phyloP scores from a whole-genome alignment of 2,329 filamentous ascomycete species.

The Exophiala sp. region DNA sequence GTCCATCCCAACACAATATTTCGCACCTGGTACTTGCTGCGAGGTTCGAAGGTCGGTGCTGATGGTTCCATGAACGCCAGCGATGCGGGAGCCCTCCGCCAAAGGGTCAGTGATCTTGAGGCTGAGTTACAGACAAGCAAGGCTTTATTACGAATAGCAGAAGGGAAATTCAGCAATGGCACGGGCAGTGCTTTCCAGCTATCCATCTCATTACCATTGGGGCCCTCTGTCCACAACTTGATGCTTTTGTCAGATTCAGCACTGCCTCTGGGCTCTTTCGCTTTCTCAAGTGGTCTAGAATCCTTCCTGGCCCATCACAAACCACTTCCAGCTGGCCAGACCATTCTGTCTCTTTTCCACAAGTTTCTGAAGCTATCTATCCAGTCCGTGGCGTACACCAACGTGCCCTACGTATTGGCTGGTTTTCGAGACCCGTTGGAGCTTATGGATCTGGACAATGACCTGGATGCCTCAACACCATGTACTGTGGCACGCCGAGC shows the following conservation, averaged over 20 bases:
- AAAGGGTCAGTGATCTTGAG: conserved; percentile 46
- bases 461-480: conserved; percentile 60
- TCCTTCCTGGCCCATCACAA: conserved; percentile 60
- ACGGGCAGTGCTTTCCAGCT: background rate
- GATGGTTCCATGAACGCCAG: conserved; percentile 14
- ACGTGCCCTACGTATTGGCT: conserved; percentile 58
- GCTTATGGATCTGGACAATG: conserved; percentile 57
- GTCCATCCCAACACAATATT: background rate
- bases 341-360: conserved; percentile 46
- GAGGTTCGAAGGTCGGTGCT: background rate
- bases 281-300: conserved; percentile 62
- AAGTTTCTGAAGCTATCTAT: conserved; percentile 57
- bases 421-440: conserved; percentile 50
- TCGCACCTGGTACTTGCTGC: background rate
- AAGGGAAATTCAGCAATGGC: conserved; percentile 6
- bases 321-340: conserved; percentile 32
- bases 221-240: conserved; percentile 35
- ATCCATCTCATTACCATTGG: conserved; percentile 18
- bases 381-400: conserved; percentile 55
- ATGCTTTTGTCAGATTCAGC: conserved; percentile 63
- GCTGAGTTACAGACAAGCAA: conserved; percentile 46
- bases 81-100: conserved; percentile 21
- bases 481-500: conserved; percentile 62
- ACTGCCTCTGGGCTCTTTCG: conserved; percentile 62
- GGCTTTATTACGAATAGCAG: conserved; percentile 28